Base-by-base conservation (phyloP, 768 basidiomycete species). In the Hypholoma sublateritium region DNA sequence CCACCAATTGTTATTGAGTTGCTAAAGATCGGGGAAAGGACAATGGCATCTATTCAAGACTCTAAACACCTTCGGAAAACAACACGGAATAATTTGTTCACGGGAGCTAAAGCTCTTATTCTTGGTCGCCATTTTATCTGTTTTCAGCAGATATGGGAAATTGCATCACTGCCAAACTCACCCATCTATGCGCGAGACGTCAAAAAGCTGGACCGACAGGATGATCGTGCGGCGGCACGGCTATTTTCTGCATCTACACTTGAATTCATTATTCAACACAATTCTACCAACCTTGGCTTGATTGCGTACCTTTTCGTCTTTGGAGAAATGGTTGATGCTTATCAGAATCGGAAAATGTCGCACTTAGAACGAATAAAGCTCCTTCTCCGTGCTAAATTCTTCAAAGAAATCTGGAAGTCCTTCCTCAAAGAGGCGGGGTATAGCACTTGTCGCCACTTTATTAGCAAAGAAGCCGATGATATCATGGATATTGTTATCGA, bases 201-300 rank as follows among this genome's bases (percentile, higher is more conserved):
- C 3, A 66, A 70, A 13, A 73, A 72, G 41, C 28, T 75, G 0
- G 76, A 80, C 49, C 60, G 71, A 0, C 78, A 80, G 60, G 79
- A 80, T 56, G 77, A 80, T 56, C 66, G 67, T 61, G 79, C 78
- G 0, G 76, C 76, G 0, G 55, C 67, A 4, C 68, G 73, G 0
- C 65, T 78, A 0, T 75, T 77, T 56, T 72, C 70, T 6, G 68
- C 69, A 0, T 55, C 55, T 1, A 61, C 67, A 0, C 58, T 77
- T 0, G 32, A 69, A 19, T 62, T 47, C 19, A 28, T 63, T 0
- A 42, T 28, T 17, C 39, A 62, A 0, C 24, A 67, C 13, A 59
- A 68, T 46, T 66, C 68, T 0, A 66, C 74, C 0, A 36, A 58
- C 0, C 5, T 58, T 8, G 74, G 67, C 0, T 36, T 60, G 2